phyloP scores from a whole-genome alignment of 495 filamentous ascomycete genomes.

The Penicillium ochrochloron region DNA sequence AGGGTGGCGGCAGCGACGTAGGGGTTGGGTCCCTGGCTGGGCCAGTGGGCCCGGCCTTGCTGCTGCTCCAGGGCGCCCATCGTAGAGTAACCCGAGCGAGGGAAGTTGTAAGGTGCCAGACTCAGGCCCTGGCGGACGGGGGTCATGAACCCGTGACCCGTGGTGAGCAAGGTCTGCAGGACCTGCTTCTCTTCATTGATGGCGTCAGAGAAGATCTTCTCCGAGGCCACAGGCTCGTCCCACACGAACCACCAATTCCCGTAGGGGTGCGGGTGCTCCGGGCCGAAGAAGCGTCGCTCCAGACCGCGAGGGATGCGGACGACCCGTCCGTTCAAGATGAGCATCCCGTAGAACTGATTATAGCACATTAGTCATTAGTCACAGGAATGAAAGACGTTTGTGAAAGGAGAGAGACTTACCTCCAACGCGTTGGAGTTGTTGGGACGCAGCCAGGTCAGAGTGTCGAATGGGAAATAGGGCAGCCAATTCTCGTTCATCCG shows the following conservation, averaged over 20 bases:
- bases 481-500: conserved; percentile 24
- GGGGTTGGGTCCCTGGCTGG: conserved; percentile 2
- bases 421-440: background rate
- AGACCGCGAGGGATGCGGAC: background rate
- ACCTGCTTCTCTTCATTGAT: conserved; percentile 15
- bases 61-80: background rate
- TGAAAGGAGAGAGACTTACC: conserved; percentile 8
- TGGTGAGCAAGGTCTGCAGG: conserved; percentile 12
- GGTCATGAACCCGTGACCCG: conserved; percentile 8
- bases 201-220: conserved; percentile 6
- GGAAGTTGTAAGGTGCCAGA: background rate
- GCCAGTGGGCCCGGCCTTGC: background rate
- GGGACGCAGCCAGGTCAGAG: conserved; percentile 17
- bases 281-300: background rate
- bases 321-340: conserved; percentile 7
- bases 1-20: background rate
- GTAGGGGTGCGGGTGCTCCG: background rate
- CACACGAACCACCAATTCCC: conserved; percentile 18
- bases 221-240: background rate
- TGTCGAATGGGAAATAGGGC: conserved; percentile 30
- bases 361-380: background rate
- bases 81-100: background rate
- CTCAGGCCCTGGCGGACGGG: background rate
- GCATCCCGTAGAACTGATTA: conserved; percentile 15
- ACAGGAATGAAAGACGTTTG: background rate